Percentiles rank a stretch among this genome's conserved stretches.
Conservation (phyloP, 768 basidiomycete species). For the Lactifluus hygrophoroides region DNA sequence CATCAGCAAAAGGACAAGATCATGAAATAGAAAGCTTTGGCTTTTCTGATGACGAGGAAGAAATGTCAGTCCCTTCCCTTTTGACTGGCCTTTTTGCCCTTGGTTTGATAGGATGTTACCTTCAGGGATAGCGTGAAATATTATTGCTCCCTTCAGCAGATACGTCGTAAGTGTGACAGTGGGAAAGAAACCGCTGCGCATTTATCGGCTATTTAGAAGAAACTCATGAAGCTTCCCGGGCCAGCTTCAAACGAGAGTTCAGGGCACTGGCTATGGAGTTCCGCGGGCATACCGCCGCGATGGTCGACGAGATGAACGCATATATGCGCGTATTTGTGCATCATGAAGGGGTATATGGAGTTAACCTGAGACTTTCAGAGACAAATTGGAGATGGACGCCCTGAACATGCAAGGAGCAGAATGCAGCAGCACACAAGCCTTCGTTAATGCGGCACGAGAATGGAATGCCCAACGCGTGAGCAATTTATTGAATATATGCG, state of each 20-base stretch:
- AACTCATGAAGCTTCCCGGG: neutral
- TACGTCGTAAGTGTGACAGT: slow-evolving; percentile 7
- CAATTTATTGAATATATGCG: neutral
- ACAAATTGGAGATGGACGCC: slow-evolving; percentile 1
- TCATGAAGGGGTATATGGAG: neutral
- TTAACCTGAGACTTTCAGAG: slow-evolving; percentile 1
- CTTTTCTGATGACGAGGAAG: slow-evolving; percentile 3
- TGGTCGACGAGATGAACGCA: slow-evolving; percentile 14
- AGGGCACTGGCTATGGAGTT: neutral
- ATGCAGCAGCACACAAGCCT: neutral
- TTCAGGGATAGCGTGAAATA: slow-evolving; percentile 9
- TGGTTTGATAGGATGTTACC: too few relatives aligned
- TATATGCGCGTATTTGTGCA: slow-evolving; percentile 17
- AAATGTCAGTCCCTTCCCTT: neutral
- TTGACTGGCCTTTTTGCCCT: neutral
- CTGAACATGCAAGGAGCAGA: neutral
- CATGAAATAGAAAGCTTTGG: too few relatives aligned
- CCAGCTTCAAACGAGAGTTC: slow-evolving; percentile 11
- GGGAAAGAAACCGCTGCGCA: neutral
- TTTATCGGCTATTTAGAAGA: slow-evolving; percentile 1
- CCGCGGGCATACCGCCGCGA: slow-evolving; percentile 4
- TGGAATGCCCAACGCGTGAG: slow-evolving; percentile 12
- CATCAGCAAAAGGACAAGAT: too few relatives aligned
- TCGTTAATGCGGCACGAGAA: neutral
- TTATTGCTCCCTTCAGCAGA: slow-evolving; percentile 4